Evolutionary conservation across 2,329 filamentous ascomycete species (phyloP), one percentile per base, ranked within the genome.

Genomic region (Phoma sp.): DNA sequence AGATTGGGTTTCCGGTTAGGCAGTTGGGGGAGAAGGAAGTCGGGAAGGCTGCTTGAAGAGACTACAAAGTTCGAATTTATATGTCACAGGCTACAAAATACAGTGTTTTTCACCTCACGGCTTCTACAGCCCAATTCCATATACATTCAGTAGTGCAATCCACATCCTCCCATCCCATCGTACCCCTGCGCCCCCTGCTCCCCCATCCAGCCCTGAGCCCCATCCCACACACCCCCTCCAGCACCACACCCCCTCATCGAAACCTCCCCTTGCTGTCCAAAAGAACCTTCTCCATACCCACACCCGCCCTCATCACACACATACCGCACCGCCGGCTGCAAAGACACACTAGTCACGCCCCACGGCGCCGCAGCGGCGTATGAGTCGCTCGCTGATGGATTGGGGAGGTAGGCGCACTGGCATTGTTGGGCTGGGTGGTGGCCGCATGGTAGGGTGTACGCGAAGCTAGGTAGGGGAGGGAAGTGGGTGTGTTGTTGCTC

Each of bases 1-100:
- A 39, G 12, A 37, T 66, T n/a, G 53, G 51, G 6, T 66, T 66
- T 13, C 45, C 51, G 13, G 45, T 55, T 2, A 31, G 45, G n/a
- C 44, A 55, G 35, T 35, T 49, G 9, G 35, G 31, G n/a, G 39
- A 43, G 25, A 21, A 25, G 15, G 43, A 54, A 24, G 51, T 46
- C 3, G 37, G 13, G 24, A 46, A 52, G 37, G 37, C 50, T 31
- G 10, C 29, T 31, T 31, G 22, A 24, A 24, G 22, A 24, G 6
- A 24, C 4, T 24, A 24, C 22, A 24, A 4, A 24, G 4, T 4
- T 6, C 22, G 6, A 31, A 31, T 10, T 10, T 15, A 31, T 12
- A 13, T 1, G 29, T 31, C 6, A 13, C 12, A 10, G 4, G 3
- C 12, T 31, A 31, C 12, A 31, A 31, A 10, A 4, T 46, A 10